phyloP scores from a whole-genome alignment of 257 asterid genomes.

The Solanum raphanifolium region DNA sequence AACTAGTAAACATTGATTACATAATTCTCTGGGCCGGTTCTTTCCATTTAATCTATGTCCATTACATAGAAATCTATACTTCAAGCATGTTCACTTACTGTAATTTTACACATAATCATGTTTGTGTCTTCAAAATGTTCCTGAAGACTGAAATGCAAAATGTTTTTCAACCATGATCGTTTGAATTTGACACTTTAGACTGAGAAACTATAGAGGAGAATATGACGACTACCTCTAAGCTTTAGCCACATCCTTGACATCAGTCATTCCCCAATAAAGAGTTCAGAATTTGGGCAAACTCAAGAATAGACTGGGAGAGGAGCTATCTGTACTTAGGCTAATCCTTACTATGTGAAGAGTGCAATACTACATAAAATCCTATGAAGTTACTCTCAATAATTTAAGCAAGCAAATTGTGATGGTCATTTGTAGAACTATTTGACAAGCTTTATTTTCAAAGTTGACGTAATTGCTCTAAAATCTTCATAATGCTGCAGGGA shows the following conservation, averaged over 20 bases:
- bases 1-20: not conserved
- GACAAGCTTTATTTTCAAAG: not conserved
- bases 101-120: not conserved
- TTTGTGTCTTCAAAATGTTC: not conserved
- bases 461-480: not conserved
- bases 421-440: not conserved
- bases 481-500: conserved; percentile 38
- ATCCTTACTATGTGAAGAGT: not conserved
- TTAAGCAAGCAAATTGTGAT: not conserved
- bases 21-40: not conserved
- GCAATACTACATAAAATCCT: not conserved
- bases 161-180: not conserved
- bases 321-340: not conserved
- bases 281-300: not conserved
- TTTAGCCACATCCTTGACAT: not conserved
- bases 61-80: not conserved
- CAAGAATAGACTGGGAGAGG: not conserved
- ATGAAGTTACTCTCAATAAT: not conserved
- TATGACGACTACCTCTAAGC: not conserved
- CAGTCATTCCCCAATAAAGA: not conserved
- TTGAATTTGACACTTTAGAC: not conserved
- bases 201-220: not conserved
- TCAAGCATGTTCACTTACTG: not conserved
- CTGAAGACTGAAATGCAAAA: not conserved
- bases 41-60: not conserved